phyloP scores from a whole-genome alignment of 176 grass and related monocot genomes.

The Metroxylon sagu region DNA sequence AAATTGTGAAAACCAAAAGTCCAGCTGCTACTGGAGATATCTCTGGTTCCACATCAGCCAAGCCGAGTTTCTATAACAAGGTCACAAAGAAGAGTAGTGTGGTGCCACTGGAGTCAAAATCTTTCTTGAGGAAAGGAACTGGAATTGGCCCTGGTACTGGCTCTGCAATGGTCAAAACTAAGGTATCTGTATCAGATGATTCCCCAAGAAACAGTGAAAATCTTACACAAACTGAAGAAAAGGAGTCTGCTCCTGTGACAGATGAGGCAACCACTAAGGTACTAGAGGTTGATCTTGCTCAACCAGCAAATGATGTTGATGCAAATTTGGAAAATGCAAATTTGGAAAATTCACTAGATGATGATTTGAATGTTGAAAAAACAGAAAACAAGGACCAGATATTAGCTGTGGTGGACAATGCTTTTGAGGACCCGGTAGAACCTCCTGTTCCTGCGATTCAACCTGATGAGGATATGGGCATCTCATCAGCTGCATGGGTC shows the following conservation, averaged over 20 bases:
- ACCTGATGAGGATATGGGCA: constrained; percentile 78
- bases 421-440: constrained; percentile 30
- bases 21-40: constrained; percentile 45
- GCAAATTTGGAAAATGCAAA: constrained; percentile 61
- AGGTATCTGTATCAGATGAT: constrained; percentile 35
- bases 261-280: constrained; percentile 54
- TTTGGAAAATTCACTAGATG: constrained; percentile 63
- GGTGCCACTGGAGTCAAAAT: constrained; percentile 80
- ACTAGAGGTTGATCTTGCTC: constrained; percentile 76
- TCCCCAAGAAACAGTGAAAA: constrained; percentile 54
- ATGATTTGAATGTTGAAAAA: constrained; percentile 77
- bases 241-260: constrained; percentile 36
- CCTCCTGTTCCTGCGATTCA: constrained; percentile 41
- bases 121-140: constrained; percentile 50
- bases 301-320: constrained; percentile 89
- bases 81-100: constrained; percentile 96
- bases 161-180: constrained; percentile 43
- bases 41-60: constrained; percentile 25
- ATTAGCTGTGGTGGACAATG: constrained; percentile 46
- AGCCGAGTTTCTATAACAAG: constrained; percentile 60
- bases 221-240: constrained; percentile 67
- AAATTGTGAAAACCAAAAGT: constrained; percentile 38
- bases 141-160: constrained; percentile 29
- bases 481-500: constrained; percentile 95
- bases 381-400: constrained; percentile 50